Base-by-base conservation (phyloP, 192 early-diverging fungal genomes). In the Coemansia sp. region DNA sequence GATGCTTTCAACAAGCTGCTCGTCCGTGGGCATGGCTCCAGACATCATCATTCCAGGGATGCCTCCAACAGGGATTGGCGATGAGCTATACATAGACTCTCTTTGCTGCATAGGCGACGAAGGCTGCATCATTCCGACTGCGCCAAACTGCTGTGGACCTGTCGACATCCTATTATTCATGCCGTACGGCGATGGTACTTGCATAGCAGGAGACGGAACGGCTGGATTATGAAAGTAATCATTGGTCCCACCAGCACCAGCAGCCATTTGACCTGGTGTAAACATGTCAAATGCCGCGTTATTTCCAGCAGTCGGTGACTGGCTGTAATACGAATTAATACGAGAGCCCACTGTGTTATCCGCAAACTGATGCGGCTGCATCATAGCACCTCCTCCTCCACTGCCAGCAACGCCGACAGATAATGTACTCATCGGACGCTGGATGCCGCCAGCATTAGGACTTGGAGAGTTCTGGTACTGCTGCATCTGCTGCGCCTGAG, bases 1-100 rank as follows among this genome's bases (percentile, higher is more conserved):
- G 43, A 94, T 89, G 73, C 88, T 84, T 26, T 66, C 60, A 30
- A 89, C 65, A 13, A 96, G 78, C 42, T 92, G 88, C 8, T 87
- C 86, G 68, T 96, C 91, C 1, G 84, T 79, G 2, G 92, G 92
- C 56, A 72, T 56, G 1, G 30, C 52, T 0, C 69, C 69, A 2
- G 55, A 61, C 69, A 67, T 66, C 71, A 73, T 77, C 75, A 77
- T 68, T 23, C 75, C 75, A 37, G 76, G 76, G 3, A 59, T 51
- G 2, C 76, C 76, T 21, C 76, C 70, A 57, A 63, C 70, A 29
- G 58, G 63, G 30, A 72, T 53, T 1, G 65, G 55, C 8, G 62
- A 66, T 2, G 66, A 46, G 53, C 66, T 66, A 37, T 64, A 66
- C 48, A 78, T 28, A 16, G 75, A 72, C 21, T 71, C 69, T 42